Conservation (phyloP, 192 early-diverging fungal species). For the Rhizophagus sp. region DNA sequence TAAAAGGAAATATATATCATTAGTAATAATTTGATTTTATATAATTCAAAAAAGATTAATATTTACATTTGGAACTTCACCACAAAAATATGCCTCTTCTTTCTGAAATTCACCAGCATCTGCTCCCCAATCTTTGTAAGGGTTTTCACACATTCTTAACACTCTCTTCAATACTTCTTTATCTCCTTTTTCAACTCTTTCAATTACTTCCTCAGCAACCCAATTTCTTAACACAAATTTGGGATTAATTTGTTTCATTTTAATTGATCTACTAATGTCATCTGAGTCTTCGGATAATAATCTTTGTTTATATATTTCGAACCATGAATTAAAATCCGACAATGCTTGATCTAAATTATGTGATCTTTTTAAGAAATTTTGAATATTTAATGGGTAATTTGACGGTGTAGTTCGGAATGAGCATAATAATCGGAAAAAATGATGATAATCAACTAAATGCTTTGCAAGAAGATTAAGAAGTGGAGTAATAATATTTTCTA, state of each 20-base stretch:
- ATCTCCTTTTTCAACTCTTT: constrained; percentile 46
- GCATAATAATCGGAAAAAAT: constrained; percentile 53
- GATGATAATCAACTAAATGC: constrained; percentile 61
- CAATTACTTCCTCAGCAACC: constrained; percentile 69
- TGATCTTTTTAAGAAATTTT: neutral
- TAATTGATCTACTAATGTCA: constrained; percentile 35
- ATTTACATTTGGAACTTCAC: neutral
- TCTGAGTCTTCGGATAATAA: constrained; percentile 12
- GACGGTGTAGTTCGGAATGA: neutral
- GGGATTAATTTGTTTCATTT: constrained; percentile 76
- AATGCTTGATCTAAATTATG: neutral
- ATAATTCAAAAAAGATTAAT: neutral
- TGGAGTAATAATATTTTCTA: neutral
- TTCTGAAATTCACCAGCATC: neutral
- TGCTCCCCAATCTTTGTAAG: constrained; percentile 31
- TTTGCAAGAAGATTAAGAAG: neutral
- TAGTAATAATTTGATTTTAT: neutral
- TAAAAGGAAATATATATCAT: neutral
- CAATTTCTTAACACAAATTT: constrained; percentile 78
- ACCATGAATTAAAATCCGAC: neutral
- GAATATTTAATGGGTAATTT: neutral
- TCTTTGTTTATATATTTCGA: neutral
- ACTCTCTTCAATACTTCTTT: constrained; percentile 39
- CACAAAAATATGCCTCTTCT: neutral
- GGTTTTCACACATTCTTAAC: constrained; percentile 31